Evolutionary conservation across 129 eudicot genomes (phyloP), one percentile per base, ranked within the genome.

Genomic region (Rutidosis leptorrhynchoides): DNA sequence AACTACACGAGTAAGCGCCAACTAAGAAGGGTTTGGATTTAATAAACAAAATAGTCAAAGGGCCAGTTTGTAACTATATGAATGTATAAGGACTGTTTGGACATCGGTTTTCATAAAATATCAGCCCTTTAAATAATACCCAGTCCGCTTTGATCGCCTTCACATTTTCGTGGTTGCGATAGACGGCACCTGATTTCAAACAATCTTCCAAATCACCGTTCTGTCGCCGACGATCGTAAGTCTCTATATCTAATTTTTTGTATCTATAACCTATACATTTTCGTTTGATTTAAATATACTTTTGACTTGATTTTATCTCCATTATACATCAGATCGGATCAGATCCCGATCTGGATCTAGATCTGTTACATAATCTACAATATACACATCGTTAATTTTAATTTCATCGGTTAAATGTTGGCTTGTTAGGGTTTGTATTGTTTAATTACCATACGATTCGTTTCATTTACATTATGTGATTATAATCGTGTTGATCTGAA

Each of bases 221-320:
- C 56, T 56, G 69, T 64, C 26, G 69, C 69, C 69, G 69, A 32
- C 53, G 69, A 64, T 64, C 69, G 69, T 64, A 64, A 64, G 69
- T 43, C 24, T 24, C 55, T 42, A 3, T 24, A 1, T 26, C 1
- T 35, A 21, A 37, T 14, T 40, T 15, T 37, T 15, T 63, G 16
- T 40, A 22, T 15, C 16, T 24, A 24, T 14, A 12, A 2, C 12
- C 45, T 40, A 12, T 40, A 11, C 46, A 12, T 40, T 16, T 40
- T 16, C 5, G n/a, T 40, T 40, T 14, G 16, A 40, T 40, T 10
- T 40, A 12, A 40, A 40, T 40, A 35, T 35, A 37, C 45, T 40
- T 40, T 40, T 7, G 8, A 37, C 45, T 40, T 40, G 0, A 11
- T 40, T 40, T 12, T 21, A 22, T 64, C 26, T 22, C 14, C 33